Evolutionary conservation across 2,329 filamentous ascomycete genomes (phyloP), one percentile per base, ranked within the genome.

Genomic region (Kalmusia sp.): DNA sequence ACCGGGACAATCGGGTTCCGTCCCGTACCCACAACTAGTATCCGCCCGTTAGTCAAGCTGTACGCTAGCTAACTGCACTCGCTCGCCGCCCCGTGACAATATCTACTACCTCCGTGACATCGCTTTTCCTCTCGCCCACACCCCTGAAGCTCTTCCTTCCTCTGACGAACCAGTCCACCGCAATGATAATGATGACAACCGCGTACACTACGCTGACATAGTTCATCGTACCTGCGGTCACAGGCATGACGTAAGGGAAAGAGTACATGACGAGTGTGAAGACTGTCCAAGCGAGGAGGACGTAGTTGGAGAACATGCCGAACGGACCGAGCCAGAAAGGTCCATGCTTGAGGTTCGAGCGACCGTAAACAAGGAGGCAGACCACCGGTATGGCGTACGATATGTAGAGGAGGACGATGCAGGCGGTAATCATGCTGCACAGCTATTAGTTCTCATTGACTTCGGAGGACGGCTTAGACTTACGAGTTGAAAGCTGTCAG

Each of bases 251-350:
- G 47, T 72, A 73, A 0, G 71, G 71, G 49, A 73, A 70, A 15
- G 54, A 65, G 64, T 79, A 82, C 67, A 82, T 79, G 45, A 82
- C 58, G 43, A 82, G 70, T 0, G 80, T 81, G 57, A 83, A 80
- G 24, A 76, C 31, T 0, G 79, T 82, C 79, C 80, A 83, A 12
- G 62, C 35, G 12, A 82, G 65, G 0, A 80, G 68, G 6, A 82
- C 69, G 15, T 74, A 63, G 55, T 82, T 81, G 12, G 75, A 65
- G 38, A 76, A 61, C 19, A 76, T 52, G 1, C 79, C 44, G 24
- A 47, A 22, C 6, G 44, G 33, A 28, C 44, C 48, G 35, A 49
- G 46, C 35, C 46, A 49, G 17, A 82, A 82, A 0, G 79, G 78
- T 0, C 79, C 79, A 3, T 54, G 67, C 15, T 55, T 51, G 61